A percentile compares a stretch with the other conserved stretches of the same genome.
phyloP scores from a whole-genome alignment of 1,284 basidiomycete genomes.

The Ustilago curta region DNA sequence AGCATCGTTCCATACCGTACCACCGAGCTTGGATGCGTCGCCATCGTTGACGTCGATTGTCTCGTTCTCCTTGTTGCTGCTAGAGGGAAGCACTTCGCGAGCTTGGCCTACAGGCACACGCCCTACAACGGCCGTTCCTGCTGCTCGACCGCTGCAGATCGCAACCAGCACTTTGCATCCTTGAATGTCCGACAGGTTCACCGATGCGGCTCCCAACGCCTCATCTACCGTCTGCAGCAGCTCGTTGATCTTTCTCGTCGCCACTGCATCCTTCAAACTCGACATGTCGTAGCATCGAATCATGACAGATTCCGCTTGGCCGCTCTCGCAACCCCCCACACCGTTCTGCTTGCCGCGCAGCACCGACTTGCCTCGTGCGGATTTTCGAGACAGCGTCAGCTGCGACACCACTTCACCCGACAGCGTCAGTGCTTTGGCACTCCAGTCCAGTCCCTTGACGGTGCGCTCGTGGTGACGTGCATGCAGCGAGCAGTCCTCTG shows the following conservation, averaged over 20 bases:
- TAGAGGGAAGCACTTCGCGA: constrained; percentile 39
- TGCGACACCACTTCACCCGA: constrained; percentile 37
- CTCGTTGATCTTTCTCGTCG: constrained; percentile 36
- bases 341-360: constrained; percentile 19
- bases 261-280: constrained; percentile 34
- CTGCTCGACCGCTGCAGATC: constrained; percentile 42
- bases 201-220: constrained; percentile 53
- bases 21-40: constrained; percentile 6
- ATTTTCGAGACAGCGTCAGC: constrained; percentile 12
- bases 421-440: constrained; percentile 31
- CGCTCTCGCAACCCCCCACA: constrained; percentile 3
- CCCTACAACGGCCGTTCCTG: constrained; percentile 51
- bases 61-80: constrained; percentile 38
- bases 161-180: constrained; percentile 53
- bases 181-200: constrained; percentile 25
- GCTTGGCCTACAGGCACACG: constrained; percentile 41
- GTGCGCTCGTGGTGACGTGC: constrained; percentile 54
- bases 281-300: constrained; percentile 51
- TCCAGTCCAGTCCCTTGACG: constrained; percentile 58
- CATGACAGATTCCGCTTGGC: constrained; percentile 15
- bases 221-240: constrained; percentile 53
- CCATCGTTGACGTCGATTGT: neutral
- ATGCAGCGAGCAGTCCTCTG: constrained; percentile 57
- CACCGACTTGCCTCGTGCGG: constrained; percentile 13
- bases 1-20: constrained; percentile 44